Conservation (phyloP, 1,284 basidiomycete species). For the Cystobasidium slooffiae region DNA sequence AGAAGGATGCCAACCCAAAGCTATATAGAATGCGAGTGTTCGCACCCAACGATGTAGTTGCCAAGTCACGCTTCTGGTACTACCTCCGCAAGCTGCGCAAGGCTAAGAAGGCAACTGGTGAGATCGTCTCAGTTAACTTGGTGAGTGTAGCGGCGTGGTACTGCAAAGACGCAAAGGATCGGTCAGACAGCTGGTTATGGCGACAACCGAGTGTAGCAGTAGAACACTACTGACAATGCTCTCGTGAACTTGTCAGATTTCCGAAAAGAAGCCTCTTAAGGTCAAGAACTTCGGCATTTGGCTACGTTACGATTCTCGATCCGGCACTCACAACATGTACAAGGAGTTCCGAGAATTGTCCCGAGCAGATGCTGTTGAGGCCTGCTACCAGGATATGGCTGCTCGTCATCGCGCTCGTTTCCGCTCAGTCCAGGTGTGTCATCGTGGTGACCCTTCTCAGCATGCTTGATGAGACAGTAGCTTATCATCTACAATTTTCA, state of each 20-base stretch:
- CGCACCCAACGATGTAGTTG: slow-evolving; percentile 95
- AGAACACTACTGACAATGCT: background rate
- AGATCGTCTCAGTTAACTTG: slow-evolving; percentile 97
- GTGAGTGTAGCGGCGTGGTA: slow-evolving; percentile 62
- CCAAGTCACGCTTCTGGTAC: slow-evolving; percentile 99
- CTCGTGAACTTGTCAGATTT: slow-evolving; percentile 67
- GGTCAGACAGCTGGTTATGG: background rate
- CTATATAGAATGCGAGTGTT: slow-evolving; percentile 99
- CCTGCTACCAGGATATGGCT: slow-evolving; percentile 99
- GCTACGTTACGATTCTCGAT: slow-evolving; percentile 98
- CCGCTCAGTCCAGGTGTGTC: slow-evolving; percentile 89
- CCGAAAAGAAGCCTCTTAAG: slow-evolving; percentile 95
- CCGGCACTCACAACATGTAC: slow-evolving; percentile 90
- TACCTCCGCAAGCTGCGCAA: slow-evolving; percentile 98
- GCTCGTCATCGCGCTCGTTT: slow-evolving; percentile 98
- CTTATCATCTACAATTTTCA: background rate
- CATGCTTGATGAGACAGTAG: background rate
- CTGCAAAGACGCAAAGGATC: background rate
- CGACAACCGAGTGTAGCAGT: background rate
- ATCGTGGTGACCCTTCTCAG: background rate
- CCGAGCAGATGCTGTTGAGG: slow-evolving; percentile 93
- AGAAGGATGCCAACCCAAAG: slow-evolving; percentile 90
- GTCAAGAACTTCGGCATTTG: slow-evolving; percentile 99
- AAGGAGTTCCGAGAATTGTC: slow-evolving; percentile 95
- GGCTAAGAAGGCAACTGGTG: slow-evolving; percentile 99